phyloP scores from a whole-genome alignment of 371 early-diverging fungal genomes.

The Mortierella sp. region DNA sequence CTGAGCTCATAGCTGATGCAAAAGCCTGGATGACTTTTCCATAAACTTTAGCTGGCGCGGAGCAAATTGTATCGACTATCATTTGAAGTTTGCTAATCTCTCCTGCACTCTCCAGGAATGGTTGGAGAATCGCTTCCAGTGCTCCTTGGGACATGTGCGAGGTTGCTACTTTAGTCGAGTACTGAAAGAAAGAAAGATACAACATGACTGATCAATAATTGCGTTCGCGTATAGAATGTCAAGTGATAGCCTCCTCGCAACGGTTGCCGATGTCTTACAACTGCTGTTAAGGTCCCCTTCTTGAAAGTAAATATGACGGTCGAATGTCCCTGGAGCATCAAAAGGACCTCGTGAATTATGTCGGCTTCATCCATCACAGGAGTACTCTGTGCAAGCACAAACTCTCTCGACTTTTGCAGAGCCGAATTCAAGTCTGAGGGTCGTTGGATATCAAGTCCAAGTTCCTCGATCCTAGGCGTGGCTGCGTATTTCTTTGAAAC shows the following conservation, averaged over 20 bases:
- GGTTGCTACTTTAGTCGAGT: conserved; percentile 5
- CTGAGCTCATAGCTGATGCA: conserved; percentile 27
- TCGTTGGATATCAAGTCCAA: conserved; percentile 22
- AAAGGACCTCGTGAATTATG: conserved; percentile 37
- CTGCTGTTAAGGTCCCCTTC: neutral
- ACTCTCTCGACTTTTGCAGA: conserved; percentile 1
- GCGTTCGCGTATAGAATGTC: neutral
- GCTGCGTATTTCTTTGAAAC: neutral
- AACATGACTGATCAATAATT: neutral
- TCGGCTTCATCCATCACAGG: conserved; percentile 47
- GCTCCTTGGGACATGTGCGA: conserved; percentile 39
- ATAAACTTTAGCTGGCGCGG: conserved; percentile 8
- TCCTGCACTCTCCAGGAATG: conserved; percentile 18
- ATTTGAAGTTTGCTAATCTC: conserved; percentile 18
- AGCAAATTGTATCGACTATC: conserved; percentile 27
- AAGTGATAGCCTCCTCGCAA: neutral
- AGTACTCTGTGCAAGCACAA: conserved; percentile 4
- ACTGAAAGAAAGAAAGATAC: conserved; percentile 3
- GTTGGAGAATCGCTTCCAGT: conserved; percentile 17
- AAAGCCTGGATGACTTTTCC: conserved; percentile 47
- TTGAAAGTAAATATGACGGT: conserved; percentile 21
- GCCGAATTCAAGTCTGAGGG: conserved; percentile 11
- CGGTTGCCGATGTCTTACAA: neutral
- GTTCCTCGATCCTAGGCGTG: neutral
- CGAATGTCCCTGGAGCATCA: conserved; percentile 37